Evolutionary conservation across 2,329 filamentous ascomycete species (phyloP).

Genomic region (Cryphonectria naterciae): DNA sequence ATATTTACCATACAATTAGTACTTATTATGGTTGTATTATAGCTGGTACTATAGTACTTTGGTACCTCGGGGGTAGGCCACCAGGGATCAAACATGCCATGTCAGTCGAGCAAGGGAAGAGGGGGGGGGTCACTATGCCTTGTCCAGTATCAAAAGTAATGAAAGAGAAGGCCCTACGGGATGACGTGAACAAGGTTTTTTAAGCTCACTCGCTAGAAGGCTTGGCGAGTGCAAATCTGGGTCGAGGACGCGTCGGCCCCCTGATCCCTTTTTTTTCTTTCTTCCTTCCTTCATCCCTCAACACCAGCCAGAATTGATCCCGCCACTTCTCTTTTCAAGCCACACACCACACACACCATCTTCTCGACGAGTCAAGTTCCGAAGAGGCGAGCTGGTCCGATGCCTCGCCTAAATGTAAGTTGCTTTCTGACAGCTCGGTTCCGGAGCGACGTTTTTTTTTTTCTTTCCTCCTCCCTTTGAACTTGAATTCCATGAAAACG

Average conservation of each 20-base stretch:
- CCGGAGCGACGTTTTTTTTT: background rate
- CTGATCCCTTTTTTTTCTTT: background rate
- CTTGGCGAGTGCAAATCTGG: slow-evolving; percentile 19
- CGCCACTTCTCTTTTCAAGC: background rate
- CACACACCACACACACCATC: background rate
- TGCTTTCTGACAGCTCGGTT: background rate
- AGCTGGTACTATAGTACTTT: no score
- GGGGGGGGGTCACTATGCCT: background rate
- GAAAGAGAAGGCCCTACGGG: background rate
- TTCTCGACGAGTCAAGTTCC: background rate
- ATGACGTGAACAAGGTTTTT: slow-evolving; percentile 26
- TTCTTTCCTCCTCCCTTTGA: background rate
- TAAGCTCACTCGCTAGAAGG: slow-evolving; percentile 28
- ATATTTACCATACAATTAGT: background rate
- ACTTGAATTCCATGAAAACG: background rate
- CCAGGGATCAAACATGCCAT: background rate
- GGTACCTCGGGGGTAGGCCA: no score
- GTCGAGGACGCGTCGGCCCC: slow-evolving; percentile 13
- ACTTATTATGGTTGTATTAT: background rate
- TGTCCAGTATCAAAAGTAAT: background rate
- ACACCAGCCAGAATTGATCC: no score
- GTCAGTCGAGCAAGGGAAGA: background rate
- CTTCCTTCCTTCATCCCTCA: no score
- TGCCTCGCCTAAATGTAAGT: background rate
- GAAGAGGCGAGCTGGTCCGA: background rate